Conservation (phyloP, 1,139 yeast species). For the Yamadazyma membranifaciens region DNA sequence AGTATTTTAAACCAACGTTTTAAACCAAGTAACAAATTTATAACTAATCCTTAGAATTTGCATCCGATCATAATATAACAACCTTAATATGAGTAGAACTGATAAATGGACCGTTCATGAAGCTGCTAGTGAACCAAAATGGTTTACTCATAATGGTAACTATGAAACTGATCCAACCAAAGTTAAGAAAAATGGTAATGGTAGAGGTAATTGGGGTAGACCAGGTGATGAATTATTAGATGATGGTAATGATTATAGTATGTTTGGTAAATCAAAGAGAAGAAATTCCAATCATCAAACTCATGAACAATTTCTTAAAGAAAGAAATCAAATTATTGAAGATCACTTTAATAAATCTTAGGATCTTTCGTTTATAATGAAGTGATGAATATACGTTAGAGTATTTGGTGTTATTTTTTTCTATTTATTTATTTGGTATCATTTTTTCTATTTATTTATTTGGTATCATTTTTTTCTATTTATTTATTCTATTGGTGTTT, state of each 20-base stretch:
- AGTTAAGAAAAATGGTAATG: constrained; percentile 83
- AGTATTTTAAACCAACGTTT: no score
- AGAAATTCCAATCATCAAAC: constrained; percentile 43
- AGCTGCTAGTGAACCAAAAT: constrained; percentile 58
- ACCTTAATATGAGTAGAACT: constrained; percentile 87
- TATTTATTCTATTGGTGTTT: no score
- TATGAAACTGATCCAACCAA: constrained; percentile 67
- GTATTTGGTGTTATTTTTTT: no score
- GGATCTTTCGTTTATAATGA: background rate
- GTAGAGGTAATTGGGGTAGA: constrained; percentile 74
- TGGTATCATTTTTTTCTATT: no score
- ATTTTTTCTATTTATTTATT: no score
- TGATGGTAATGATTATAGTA: constrained; percentile 20
- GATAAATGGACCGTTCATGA: constrained; percentile 74
- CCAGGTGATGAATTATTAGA: constrained; percentile 65
- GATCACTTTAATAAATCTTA: constrained; percentile 6
- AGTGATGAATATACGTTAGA: background rate
- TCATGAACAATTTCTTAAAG: constrained; percentile 27
- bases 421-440: no score
- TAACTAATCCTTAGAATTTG: background rate
- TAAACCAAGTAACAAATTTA: background rate
- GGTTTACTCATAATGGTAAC: constrained; percentile 75
- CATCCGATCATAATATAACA: background rate
- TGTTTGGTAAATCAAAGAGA: constrained; percentile 28
- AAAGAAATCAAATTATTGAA: constrained; percentile 26